Percentiles rank a stretch among this genome's conserved stretches.
These are phyloP conservation scores for Geranium rotundifolium DNA, from an alignment of 345 rosid genomes.

Conservation along the genomic window DNA sequence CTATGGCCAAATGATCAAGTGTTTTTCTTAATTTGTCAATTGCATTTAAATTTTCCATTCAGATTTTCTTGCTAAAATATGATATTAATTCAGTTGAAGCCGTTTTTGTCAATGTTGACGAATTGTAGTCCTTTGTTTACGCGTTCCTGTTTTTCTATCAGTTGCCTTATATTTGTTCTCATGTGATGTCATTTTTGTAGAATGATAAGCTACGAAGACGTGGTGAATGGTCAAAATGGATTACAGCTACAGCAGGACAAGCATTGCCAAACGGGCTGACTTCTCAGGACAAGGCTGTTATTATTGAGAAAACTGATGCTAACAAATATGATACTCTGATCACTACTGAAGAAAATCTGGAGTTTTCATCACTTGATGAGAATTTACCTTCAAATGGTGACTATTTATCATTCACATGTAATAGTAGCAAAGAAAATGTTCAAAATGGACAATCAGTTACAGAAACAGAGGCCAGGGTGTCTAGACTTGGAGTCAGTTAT, in stretches of 20 bases:
- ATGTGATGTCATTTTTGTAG: conserved; percentile 15
- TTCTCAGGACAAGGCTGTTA: conserved; percentile 19
- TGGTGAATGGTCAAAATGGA: conserved; percentile 75
- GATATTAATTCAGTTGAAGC: not conserved
- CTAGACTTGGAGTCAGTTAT: conserved; percentile 11
- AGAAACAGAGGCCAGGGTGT: conserved; percentile 15
- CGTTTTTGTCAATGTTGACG: not conserved
- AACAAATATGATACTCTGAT: conserved; percentile 17
- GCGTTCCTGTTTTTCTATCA: not conserved
- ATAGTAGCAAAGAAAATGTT: conserved; percentile 8
- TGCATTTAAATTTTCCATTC: not conserved
- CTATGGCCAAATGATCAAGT: too few relatives aligned
- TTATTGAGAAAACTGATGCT: conserved; percentile 11
- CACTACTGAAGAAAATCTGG: conserved; percentile 16
- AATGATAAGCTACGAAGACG: conserved; percentile 65
- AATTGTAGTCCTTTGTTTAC: not conserved
- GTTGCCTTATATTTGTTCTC: not conserved
- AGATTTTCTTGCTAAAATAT: not conserved
- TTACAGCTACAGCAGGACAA: conserved; percentile 21
- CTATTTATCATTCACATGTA: conserved; percentile 9
- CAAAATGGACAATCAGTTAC: conserved; percentile 8
- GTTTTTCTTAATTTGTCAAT: not conserved
- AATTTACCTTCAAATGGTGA: conserved; percentile 9
- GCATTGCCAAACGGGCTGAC: conserved; percentile 22
- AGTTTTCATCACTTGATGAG: conserved; percentile 9